Percentiles rank a stretch among this genome's conserved stretches.
Conservation (phyloP, 768 basidiomycete genomes). For the Naganishia friedmannii region DNA sequence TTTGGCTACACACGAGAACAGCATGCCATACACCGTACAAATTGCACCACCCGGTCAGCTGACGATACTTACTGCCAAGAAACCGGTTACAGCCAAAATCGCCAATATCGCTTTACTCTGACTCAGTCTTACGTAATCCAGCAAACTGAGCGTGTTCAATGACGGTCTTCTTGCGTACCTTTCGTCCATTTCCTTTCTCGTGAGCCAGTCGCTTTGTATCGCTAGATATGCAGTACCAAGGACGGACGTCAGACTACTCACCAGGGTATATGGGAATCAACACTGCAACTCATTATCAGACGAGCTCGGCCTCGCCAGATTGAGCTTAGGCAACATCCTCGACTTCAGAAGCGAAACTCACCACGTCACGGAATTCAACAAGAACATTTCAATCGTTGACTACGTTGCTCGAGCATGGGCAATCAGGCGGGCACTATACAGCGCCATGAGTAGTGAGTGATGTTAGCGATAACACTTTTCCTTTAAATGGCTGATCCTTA, state of each 20-base stretch:
- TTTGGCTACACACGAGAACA: no score
- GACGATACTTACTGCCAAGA: constrained; percentile 6
- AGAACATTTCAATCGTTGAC: neutral
- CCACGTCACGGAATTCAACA: neutral
- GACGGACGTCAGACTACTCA: neutral
- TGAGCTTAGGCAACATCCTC: neutral
- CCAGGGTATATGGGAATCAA: neutral
- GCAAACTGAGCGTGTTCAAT: neutral
- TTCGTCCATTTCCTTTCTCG: neutral
- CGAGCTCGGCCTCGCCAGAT: neutral
- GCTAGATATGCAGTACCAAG: neutral
- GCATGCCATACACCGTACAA: no score
- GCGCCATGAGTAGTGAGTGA: neutral
- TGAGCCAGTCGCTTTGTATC: neutral
- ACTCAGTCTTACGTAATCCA: neutral
- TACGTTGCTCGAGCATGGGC: neutral
- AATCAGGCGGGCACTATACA: neutral
- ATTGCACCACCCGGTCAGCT: neutral
- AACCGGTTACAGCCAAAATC: no score
- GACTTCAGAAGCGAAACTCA: neutral
- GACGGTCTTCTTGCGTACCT: neutral
- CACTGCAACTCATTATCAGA: neutral
- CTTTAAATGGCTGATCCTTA: neutral
- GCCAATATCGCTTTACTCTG: no score
- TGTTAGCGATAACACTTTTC: neutral